Conservation (phyloP, 768 basidiomycete genomes). For the Agrocybe chaxingu region DNA sequence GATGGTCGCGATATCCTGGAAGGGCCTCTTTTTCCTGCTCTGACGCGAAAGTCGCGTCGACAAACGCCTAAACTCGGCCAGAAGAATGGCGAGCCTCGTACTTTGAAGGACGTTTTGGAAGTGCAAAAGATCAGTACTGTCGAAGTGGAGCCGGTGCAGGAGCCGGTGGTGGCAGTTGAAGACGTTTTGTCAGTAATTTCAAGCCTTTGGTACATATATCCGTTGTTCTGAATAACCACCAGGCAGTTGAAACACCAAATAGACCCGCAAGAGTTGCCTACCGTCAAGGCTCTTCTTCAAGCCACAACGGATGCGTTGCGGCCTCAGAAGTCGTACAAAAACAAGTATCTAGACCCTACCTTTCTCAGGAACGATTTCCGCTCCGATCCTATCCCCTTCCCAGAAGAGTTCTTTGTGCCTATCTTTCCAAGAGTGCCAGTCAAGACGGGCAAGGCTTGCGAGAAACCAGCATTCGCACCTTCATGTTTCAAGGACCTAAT, state of each 20-base stretch:
- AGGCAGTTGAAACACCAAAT: slow-evolving; percentile 25
- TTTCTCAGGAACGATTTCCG: slow-evolving; percentile 9
- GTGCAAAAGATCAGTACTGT: slow-evolving; percentile 18
- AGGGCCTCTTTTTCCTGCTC: slow-evolving; percentile 39
- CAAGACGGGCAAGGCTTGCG: slow-evolving; percentile 7
- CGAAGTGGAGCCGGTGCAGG: slow-evolving; percentile 20
- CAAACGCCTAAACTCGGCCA: slow-evolving; percentile 44
- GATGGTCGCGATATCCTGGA: slow-evolving; percentile 1
- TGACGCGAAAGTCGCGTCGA: slow-evolving; percentile 43
- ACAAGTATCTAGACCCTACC: slow-evolving; percentile 21
- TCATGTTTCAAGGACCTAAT: slow-evolving; percentile 9
- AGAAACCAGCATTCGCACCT: neutral
- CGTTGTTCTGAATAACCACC: neutral
- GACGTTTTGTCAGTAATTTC: slow-evolving; percentile 20
- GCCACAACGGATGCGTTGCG: slow-evolving; percentile 17
- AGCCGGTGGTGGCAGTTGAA: slow-evolving; percentile 14
- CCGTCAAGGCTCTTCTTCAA: slow-evolving; percentile 17
- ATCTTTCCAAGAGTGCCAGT: slow-evolving; percentile 38
- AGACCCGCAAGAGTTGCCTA: slow-evolving; percentile 19
- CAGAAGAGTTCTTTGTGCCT: slow-evolving; percentile 24
- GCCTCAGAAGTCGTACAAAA: slow-evolving; percentile 18
- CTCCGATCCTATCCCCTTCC: neutral
- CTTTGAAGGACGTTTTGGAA: slow-evolving; percentile 4
- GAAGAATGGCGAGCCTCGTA: neutral
- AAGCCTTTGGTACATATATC: neutral